Conservation (phyloP, 495 filamentous ascomycete species). For the Ascobolus immersus region DNA sequence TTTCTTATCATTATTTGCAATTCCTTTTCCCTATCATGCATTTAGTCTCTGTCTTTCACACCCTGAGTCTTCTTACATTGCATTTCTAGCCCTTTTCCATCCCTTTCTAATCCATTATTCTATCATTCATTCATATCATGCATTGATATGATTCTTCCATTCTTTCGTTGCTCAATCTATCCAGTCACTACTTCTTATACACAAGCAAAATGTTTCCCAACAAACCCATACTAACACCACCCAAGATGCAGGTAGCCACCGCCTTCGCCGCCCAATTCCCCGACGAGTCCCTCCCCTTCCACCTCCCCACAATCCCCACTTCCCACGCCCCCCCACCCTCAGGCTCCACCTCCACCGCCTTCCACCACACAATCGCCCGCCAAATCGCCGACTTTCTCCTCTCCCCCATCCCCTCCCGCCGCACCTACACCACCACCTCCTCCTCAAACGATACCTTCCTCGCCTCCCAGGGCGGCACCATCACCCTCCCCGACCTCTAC, state of each 20-base stretch:
- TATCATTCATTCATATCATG: too few species aligned
- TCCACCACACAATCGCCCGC: slow-evolving; percentile 51
- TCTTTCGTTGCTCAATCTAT: not conserved
- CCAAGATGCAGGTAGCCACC: too few species aligned
- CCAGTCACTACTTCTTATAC: not conserved
- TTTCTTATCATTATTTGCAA: too few species aligned
- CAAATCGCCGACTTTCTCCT: slow-evolving; percentile 81
- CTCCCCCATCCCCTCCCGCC: slow-evolving; percentile 24
- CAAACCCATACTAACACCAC: slow-evolving; percentile 23
- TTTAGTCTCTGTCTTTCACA: too few species aligned
- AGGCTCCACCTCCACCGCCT: slow-evolving; percentile 37
- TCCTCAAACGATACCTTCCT: slow-evolving; percentile 75
- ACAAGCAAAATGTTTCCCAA: slow-evolving; percentile 54
- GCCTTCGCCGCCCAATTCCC: not conserved
- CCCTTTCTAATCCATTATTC: too few species aligned
- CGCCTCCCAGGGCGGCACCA: slow-evolving; percentile 66
- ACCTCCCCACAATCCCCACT: slow-evolving; percentile 59
- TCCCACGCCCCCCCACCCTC: slow-evolving; percentile 62
- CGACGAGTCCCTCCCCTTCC: slow-evolving; percentile 22
- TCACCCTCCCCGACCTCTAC: slow-evolving; percentile 89
- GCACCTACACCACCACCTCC: slow-evolving; percentile 72
- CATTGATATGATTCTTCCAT: not conserved
- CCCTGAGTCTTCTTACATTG: too few species aligned
- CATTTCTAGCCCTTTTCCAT: too few species aligned
- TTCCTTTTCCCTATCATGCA: too few species aligned